Percentiles rank a stretch among this genome's conserved stretches.
These are phyloP conservation scores for Chlamydomonas applanata DNA, from an alignment of 139 green algal species.

Conservation along the genomic window DNA sequence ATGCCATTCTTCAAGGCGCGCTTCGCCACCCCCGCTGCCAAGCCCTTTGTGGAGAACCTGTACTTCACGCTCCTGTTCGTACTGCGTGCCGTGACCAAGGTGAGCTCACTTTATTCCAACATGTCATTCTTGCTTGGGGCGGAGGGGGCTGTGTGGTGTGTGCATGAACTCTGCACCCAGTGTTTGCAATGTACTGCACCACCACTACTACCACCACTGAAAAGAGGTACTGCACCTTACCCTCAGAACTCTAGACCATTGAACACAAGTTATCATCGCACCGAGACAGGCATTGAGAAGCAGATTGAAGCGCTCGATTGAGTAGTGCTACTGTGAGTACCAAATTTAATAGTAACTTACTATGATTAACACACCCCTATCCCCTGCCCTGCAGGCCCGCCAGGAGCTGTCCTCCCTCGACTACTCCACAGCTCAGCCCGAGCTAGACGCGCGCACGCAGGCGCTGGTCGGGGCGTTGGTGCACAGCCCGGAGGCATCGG, in stretches of 20 bases:
- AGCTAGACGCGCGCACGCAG: constrained; percentile 60
- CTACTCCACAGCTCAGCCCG: constrained; percentile 59
- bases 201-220: too few species aligned
- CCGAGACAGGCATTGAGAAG: too few species aligned
- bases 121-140: too few species aligned
- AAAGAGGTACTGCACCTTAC: too few species aligned
- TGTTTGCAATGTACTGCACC: too few species aligned
- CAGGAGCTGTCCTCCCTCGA: constrained; percentile 51
- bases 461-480: background rate
- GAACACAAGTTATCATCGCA: too few species aligned
- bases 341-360: background rate
- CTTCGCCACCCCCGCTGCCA: constrained; percentile 9
- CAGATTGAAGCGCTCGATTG: too few species aligned
- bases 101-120: too few species aligned
- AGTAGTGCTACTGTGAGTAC: too few species aligned
- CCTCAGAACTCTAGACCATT: too few species aligned
- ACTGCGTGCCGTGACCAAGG: constrained; percentile 81
- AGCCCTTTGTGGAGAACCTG: constrained; percentile 72
- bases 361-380: constrained; percentile 41
- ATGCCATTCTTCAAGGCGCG: constrained; percentile 28
- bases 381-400: constrained; percentile 72
- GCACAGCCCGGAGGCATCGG: constrained; percentile 1
- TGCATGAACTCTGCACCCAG: too few species aligned
- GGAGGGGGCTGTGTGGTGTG: too few species aligned
- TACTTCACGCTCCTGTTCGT: constrained; percentile 96